Conservation (phyloP, 2,329 filamentous ascomycete species). For the Neofusicoccum parvum region DNA sequence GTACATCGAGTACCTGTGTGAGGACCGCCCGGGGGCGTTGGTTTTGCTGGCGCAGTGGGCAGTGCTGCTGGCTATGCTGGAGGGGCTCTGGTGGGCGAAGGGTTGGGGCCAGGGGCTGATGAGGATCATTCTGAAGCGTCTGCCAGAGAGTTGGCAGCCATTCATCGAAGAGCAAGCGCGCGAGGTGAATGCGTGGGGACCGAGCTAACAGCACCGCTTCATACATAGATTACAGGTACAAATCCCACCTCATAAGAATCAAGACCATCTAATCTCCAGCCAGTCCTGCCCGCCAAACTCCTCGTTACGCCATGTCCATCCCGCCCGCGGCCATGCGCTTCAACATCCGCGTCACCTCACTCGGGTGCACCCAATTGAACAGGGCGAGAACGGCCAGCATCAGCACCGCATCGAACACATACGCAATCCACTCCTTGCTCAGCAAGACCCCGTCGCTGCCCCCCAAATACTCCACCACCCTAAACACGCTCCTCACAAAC, state of each 20-base stretch:
- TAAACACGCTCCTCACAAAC: constrained; percentile 33
- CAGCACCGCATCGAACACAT: constrained; percentile 36
- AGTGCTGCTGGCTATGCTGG: not conserved
- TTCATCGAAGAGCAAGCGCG: not conserved
- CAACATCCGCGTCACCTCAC: not conserved
- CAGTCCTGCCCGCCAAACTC: not conserved
- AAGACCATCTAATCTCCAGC: not conserved
- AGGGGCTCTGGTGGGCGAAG: constrained; percentile 7
- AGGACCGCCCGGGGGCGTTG: not conserved
- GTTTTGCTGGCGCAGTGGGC: constrained; percentile 2
- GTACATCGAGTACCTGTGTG: constrained; percentile 5
- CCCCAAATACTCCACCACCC: constrained; percentile 35
- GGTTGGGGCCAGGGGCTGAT: constrained; percentile 6
- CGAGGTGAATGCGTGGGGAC: not conserved
- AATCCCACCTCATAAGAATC: no score
- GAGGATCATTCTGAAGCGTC: not conserved
- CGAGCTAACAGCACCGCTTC: not conserved
- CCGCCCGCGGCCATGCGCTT: not conserved
- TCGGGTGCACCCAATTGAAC: constrained; percentile 20
- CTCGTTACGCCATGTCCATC: not conserved
- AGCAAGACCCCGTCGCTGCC: constrained; percentile 35
- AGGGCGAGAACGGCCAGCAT: constrained; percentile 33
- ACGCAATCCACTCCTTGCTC: constrained; percentile 35
- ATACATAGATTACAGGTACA: no score
- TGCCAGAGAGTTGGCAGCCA: not conserved